phyloP scores from a whole-genome alignment of 2,329 filamentous ascomycete genomes.

The Diaporthe citri region DNA sequence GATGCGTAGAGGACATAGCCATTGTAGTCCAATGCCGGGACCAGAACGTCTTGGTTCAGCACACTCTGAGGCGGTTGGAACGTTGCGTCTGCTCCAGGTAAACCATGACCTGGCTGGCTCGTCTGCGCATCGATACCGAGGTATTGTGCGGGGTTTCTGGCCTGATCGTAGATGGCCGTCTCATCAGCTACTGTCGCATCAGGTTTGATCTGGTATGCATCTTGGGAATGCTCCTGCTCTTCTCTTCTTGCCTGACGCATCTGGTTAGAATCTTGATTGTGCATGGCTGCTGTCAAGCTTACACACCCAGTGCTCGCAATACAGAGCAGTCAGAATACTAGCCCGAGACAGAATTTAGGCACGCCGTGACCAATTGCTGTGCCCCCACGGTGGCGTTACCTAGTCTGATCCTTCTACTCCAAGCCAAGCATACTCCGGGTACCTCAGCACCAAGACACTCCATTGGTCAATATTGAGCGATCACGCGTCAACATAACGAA shows the following conservation, averaged over 20 bases:
- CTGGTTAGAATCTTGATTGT: not conserved
- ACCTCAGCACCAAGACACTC: not conserved
- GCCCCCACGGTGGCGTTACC: not conserved
- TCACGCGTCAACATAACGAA: not conserved
- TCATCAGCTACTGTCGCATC: not conserved
- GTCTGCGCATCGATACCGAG: not conserved
- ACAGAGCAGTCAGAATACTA: too few relatives aligned
- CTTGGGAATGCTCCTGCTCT: not conserved
- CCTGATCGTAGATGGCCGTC: not conserved
- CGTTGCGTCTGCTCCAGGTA: not conserved
- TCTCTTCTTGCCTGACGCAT: too few relatives aligned
- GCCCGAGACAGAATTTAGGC: not conserved
- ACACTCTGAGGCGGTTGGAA: not conserved
- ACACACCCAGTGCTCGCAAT: too few relatives aligned
- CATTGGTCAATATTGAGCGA: not conserved
- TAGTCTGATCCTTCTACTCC: not conserved
- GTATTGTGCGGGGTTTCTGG: conserved; percentile 1
- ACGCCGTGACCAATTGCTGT: not conserved
- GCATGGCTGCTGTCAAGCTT: not conserved
- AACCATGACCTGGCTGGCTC: not conserved
- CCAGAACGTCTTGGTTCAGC: not conserved
- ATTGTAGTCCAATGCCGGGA: not conserved
- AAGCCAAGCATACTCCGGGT: not conserved
- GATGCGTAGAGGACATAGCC: conserved; percentile 15
- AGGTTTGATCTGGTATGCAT: not conserved